Evolutionary conservation across 371 early-diverging fungal genomes (phyloP), one percentile per base, ranked within the genome.

Genomic region (Mucor lusitanicus): DNA sequence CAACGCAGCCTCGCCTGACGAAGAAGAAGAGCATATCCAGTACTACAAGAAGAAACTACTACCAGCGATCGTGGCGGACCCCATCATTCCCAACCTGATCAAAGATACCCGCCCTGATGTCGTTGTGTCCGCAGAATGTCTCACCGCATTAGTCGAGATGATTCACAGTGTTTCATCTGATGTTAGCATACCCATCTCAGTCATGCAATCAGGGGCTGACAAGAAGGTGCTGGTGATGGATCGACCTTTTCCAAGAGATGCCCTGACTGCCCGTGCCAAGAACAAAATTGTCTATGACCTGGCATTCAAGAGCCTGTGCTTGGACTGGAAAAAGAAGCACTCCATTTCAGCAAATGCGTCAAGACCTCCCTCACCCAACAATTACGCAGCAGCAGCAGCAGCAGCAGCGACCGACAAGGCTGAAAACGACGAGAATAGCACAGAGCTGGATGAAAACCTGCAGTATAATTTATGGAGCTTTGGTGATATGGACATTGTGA

Each of bases 391-490:
- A 23, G 15, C 53, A 23, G 53, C 53, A 23, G 53, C 30, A 30
- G 30, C 30, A 30, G 30, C 53, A 23, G 8, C 48, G 25, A 25
- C 53, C 1, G 3, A 17, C 17, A 40, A 40, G 11, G n/a, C 21
- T 1, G 28, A 21, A 7, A 50, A 27, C 21, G 55, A 40, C 3
- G 59, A 46, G n/a, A 19, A 39, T 37, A 17, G 56, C 15, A 33
- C 19, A 1, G 33, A 35, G 12, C 17, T 55, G 37, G 63, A 73
- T 35, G 74, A 74, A 25, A 70, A 74, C 28, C 48, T 66, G 6
- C 67, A 64, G 12, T 74, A 74, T 28, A 74, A 69, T 19, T 6
- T 64, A 6, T 74, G 74, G 74, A 64, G 19, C 8, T 74, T 74
- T 62, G 74, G 74, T 17, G 67, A 67, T 32, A 40, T 74, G 57